Percentiles rank a stretch among this genome's conserved stretches.
Evolutionary conservation across 1,139 yeast genomes (phyloP).

Genomic region (Lodderomyces orthopsilosis): DNA sequence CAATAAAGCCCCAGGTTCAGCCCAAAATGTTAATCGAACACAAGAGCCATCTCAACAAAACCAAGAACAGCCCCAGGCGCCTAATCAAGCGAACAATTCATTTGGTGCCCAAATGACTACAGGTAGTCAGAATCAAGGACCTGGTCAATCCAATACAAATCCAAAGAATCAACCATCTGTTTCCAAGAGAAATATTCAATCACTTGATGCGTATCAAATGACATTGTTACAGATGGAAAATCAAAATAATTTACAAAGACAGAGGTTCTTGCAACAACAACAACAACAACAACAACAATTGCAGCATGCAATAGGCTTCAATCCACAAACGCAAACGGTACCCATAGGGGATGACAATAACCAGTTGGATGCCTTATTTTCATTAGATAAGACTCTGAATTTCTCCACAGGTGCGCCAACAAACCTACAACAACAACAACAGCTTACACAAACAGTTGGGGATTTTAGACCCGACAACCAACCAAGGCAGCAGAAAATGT

Average conservation of each 20-base stretch:
- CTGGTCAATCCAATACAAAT: constrained; percentile 5
- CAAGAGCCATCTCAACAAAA: constrained; percentile 23
- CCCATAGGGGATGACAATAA: not conserved
- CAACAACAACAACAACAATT: constrained; percentile 17
- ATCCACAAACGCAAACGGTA: not conserved
- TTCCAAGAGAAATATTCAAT: constrained; percentile 14
- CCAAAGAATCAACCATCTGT: not conserved
- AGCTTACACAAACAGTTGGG: constrained; percentile 2
- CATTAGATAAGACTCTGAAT: not conserved
- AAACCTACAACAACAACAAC: constrained; percentile 8
- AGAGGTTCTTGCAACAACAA: constrained; percentile 25
- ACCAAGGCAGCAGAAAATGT: not conserved
- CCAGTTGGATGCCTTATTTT: constrained; percentile 3
- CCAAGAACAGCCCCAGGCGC: constrained; percentile 24
- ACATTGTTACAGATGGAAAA: constrained; percentile 26
- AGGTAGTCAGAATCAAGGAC: constrained; percentile 13
- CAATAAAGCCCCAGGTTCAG: not conserved
- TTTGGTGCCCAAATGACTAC: constrained; percentile 20
- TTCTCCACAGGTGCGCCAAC: not conserved
- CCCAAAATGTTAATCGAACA: not conserved
- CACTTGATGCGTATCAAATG: constrained; percentile 25
- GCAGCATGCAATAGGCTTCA: too few relatives aligned
- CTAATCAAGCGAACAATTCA: constrained; percentile 20
- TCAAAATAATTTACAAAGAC: constrained; percentile 26
- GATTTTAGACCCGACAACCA: not conserved